Base-by-base conservation (phyloP, 768 basidiomycete genomes). In the Tylopilus balloui region DNA sequence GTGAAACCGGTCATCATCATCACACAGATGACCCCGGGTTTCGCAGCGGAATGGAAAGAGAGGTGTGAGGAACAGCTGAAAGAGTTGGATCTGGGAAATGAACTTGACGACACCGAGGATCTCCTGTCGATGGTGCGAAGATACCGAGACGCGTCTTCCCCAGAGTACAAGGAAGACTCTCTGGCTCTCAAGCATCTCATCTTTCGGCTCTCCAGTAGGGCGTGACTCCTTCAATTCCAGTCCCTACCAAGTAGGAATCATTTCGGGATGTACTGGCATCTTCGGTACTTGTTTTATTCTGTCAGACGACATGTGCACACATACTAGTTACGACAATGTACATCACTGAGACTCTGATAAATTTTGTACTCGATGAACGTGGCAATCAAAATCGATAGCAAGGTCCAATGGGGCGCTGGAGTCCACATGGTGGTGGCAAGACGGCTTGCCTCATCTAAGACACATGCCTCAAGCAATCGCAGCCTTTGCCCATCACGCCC, bases 1-100 rank as follows among this genome's bases (percentile, higher is more conserved):
- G 60, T 60, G 41, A 62, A 48, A 42, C 62, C 63, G 10, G 60
- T 62, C 38, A 37, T 63, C 34, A 50, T 63, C 17, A 56, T 63
- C 12, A 63, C 60, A 24, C 60, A 60, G 23, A 65, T 63, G 63
- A 46, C 54, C 34, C 29, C 48, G 3, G 44, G 52, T 1, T 53
- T 52, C 6, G 54, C 40, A 20, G 28, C 12, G 15, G 42, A 40
- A 14, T 65, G 60, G 62, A 47, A 56, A 19, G 35, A 37, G 47
- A 61, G 55, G 42, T 63, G 62, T 20, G 52, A 12, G 35, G 47
- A 48, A 17, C 61, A 58, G 38, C 50, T 65, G 1, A 29, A 4
- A 38, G 7, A 4, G 24, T 41, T 63, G 50, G 15, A 27, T 17
- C 35, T 64, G 34, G 50, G 43, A 19, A 41, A 43, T 8, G 51